Conservation (phyloP, 768 basidiomycete genomes). For the Podaxis sp. region DNA sequence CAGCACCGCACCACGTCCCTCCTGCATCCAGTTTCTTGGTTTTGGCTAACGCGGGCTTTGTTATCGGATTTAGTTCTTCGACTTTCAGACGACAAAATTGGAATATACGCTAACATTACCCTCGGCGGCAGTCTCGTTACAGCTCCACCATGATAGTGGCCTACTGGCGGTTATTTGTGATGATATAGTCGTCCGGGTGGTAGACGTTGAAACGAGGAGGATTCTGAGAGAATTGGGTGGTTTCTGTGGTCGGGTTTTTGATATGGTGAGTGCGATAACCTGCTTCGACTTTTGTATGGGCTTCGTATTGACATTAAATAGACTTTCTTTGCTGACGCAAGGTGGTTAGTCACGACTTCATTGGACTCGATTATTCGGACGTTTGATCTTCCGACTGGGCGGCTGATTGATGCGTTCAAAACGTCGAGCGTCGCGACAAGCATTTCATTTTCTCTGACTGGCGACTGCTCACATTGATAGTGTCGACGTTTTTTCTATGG, state of each 20-base stretch:
- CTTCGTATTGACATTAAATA: constrained; percentile 27
- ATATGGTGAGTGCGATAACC: constrained; percentile 57
- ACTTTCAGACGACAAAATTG: constrained; percentile 85
- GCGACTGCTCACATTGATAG: constrained; percentile 94
- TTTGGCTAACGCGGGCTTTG: not conserved
- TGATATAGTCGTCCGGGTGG: constrained; percentile 77
- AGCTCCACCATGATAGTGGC: constrained; percentile 81
- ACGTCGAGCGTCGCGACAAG: constrained; percentile 86
- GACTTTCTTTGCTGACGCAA: constrained; percentile 93
- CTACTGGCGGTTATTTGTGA: constrained; percentile 83
- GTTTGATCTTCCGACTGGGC: constrained; percentile 92
- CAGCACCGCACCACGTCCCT: constrained; percentile 25
- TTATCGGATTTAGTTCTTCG: constrained; percentile 72
- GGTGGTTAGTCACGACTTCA: constrained; percentile 89
- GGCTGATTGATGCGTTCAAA: constrained; percentile 88
- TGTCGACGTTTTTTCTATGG: constrained; percentile 95
- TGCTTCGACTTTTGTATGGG: constrained; percentile 1
- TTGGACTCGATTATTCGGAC: constrained; percentile 92
- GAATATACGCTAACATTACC: constrained; percentile 66
- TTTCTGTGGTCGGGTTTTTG: constrained; percentile 81
- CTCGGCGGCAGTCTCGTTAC: constrained; percentile 66
- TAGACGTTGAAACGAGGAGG: constrained; percentile 88
- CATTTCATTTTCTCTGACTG: constrained; percentile 91
- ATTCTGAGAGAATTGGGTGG: constrained; percentile 88
- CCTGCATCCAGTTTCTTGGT: not conserved